phyloP scores from a whole-genome alignment of 331 rosid species.

The Stylosanthes scabra region DNA sequence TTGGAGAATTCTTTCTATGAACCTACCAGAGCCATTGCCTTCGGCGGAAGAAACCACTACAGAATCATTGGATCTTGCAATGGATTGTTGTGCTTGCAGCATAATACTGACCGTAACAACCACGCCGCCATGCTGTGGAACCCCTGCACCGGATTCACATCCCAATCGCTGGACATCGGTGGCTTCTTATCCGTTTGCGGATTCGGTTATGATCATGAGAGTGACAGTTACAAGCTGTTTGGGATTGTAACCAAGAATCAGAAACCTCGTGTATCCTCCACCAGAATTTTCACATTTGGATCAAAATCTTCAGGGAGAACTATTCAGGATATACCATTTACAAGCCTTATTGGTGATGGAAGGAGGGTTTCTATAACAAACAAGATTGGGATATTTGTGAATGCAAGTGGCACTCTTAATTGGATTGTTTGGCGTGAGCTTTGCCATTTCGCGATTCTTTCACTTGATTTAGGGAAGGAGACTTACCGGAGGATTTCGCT shows the following conservation, averaged over 20 bases:
- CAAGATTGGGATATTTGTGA: background rate
- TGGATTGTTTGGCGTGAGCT: background rate
- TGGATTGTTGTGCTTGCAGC: slow-evolving; percentile 19
- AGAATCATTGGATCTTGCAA: slow-evolving; percentile 27
- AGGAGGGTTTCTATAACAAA: no score
- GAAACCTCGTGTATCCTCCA: background rate
- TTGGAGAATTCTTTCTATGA: background rate
- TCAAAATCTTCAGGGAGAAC: background rate
- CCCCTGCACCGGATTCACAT: slow-evolving; percentile 5
- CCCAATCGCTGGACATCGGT: background rate
- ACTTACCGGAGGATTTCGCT: background rate
- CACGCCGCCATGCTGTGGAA: slow-evolving; percentile 24
- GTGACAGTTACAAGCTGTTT: slow-evolving; percentile 22
- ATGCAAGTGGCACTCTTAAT: background rate
- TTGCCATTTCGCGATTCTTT: background rate
- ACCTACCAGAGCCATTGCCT: background rate
- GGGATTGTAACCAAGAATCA: background rate
- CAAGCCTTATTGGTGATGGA: background rate
- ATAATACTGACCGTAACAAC: background rate
- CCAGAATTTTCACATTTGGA: background rate
- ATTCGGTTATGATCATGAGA: slow-evolving; percentile 34
- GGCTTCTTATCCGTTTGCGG: background rate
- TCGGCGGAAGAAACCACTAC: background rate
- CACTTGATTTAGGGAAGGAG: background rate
- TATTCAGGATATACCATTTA: background rate